These are phyloP conservation scores for Niveomyces coronatus DNA, from an alignment of 2,329 filamentous ascomycete genomes.

Conservation along the genomic window DNA sequence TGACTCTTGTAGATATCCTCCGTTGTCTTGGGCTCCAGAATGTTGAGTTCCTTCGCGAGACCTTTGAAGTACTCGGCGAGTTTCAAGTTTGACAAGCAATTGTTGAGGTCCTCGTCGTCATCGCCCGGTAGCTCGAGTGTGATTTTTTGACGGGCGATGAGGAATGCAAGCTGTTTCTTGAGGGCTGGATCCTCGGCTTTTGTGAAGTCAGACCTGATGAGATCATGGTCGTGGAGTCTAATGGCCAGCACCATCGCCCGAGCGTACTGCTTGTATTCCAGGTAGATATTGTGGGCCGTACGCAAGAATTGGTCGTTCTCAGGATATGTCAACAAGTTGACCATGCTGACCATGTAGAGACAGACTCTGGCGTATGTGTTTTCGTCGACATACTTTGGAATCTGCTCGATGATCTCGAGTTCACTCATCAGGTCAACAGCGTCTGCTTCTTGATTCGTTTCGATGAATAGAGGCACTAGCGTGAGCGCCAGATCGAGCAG, in stretches of 20 bases:
- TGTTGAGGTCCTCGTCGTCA: conserved; percentile 64
- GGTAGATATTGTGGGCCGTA: conserved; percentile 89
- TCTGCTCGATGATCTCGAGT: conserved; percentile 89
- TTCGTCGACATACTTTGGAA: conserved; percentile 82
- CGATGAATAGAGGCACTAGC: conserved; percentile 87
- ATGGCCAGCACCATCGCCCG: conserved; percentile 94
- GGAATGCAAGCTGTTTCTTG: conserved; percentile 88
- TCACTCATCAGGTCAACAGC: conserved; percentile 96
- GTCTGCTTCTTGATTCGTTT: conserved; percentile 96
- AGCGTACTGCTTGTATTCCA: conserved; percentile 82
- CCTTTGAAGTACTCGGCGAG: conserved; percentile 89
- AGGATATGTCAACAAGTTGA: conserved; percentile 91
- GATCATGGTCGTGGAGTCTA: conserved; percentile 72
- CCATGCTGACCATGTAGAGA: conserved; percentile 98
- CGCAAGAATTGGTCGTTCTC: conserved; percentile 94
- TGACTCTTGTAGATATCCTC: conserved; percentile 99
- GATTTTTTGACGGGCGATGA: conserved; percentile 86
- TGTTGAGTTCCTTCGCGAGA: conserved; percentile 90
- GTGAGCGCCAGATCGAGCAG: conserved; percentile 74
- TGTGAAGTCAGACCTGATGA: conserved; percentile 75
- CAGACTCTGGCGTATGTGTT: conserved; percentile 90
- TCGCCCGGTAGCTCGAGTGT: conserved; percentile 61
- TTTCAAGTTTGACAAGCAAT: conserved; percentile 80
- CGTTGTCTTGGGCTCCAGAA: conserved; percentile 89
- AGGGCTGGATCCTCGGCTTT: conserved; percentile 71